Evolutionary conservation across 106 monocot genomes (phyloP).

Genomic region (Dendrobium catenatum): DNA sequence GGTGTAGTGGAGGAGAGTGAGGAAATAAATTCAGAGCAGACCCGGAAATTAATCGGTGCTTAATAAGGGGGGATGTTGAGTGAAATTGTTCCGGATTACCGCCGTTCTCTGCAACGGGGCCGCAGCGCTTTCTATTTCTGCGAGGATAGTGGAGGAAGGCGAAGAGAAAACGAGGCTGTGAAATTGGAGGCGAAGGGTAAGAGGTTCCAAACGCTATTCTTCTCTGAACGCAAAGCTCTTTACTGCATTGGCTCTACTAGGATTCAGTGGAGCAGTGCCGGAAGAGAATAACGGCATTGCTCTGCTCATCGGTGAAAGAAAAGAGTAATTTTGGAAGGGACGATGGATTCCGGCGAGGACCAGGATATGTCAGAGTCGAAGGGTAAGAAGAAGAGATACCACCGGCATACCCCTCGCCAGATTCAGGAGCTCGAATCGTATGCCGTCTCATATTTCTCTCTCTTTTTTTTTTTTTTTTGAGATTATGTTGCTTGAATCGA

Average conservation of each 20-base stretch:
- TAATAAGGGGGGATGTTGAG: constrained; percentile 14
- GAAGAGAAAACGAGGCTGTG: neutral
- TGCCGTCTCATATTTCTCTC: neutral
- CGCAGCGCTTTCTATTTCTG: neutral
- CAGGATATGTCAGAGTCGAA: constrained; percentile 30
- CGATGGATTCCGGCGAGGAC: constrained; percentile 52
- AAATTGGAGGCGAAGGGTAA: neutral
- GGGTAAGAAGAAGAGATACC: constrained; percentile 42
- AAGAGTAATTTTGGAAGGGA: constrained; percentile 4
- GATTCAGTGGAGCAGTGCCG: too few species aligned
- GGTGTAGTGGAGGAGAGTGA: constrained; percentile 3
- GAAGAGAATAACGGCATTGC: neutral
- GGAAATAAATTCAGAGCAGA: constrained; percentile 10
- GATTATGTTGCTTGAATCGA: neutral
- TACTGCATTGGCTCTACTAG: too few species aligned
- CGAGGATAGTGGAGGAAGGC: neutral
- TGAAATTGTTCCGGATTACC: constrained; percentile 1
- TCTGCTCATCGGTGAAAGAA: constrained; percentile 2
- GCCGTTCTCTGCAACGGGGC: constrained; percentile 7
- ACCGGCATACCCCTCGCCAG: constrained; percentile 60
- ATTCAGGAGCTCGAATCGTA: constrained; percentile 84
- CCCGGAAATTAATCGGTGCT: constrained; percentile 10
- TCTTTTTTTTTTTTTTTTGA: neutral
- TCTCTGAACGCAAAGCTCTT: too few species aligned
- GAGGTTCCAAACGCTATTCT: neutral